phyloP scores from a whole-genome alignment of 139 green algal species.

The Chlorella sp. region DNA sequence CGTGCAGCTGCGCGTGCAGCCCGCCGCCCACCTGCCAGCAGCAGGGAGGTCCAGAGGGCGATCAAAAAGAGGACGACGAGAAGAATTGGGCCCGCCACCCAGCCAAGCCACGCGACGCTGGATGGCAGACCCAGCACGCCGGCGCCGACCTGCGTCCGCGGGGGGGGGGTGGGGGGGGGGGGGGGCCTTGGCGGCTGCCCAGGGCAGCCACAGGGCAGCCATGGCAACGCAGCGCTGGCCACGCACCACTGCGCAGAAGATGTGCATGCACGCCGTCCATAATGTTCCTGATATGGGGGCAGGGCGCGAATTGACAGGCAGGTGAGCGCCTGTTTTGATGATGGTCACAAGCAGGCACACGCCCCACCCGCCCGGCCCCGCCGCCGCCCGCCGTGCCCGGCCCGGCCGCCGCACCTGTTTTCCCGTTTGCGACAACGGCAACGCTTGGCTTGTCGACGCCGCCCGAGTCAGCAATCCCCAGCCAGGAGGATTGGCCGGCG shows the following conservation, averaged over 20 bases:
- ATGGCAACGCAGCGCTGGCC: background rate
- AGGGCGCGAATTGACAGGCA: background rate
- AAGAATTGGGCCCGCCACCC: conserved; percentile 30
- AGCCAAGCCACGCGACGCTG: conserved; percentile 30
- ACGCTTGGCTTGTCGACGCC: no score
- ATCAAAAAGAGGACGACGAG: conserved; percentile 39
- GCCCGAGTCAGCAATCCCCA: no score
- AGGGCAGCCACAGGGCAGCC: background rate
- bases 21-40: no score
- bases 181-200: background rate
- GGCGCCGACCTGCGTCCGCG: background rate
- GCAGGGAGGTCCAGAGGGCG: conserved; percentile 30
- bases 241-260: conserved; percentile 13
- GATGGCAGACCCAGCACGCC: conserved; percentile 33
- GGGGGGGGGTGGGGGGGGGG: background rate
- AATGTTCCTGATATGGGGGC: background rate
- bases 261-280: background rate
- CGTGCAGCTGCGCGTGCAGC: no score
- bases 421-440: conserved; percentile 1
- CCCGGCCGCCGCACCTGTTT: background rate
- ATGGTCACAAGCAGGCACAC: background rate
- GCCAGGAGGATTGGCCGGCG: no score
- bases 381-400: background rate
- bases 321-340: background rate
- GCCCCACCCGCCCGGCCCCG: no score